These are phyloP conservation scores for Pholiota molesta DNA, from an alignment of 768 basidiomycete genomes.

Conservation along the genomic window DNA sequence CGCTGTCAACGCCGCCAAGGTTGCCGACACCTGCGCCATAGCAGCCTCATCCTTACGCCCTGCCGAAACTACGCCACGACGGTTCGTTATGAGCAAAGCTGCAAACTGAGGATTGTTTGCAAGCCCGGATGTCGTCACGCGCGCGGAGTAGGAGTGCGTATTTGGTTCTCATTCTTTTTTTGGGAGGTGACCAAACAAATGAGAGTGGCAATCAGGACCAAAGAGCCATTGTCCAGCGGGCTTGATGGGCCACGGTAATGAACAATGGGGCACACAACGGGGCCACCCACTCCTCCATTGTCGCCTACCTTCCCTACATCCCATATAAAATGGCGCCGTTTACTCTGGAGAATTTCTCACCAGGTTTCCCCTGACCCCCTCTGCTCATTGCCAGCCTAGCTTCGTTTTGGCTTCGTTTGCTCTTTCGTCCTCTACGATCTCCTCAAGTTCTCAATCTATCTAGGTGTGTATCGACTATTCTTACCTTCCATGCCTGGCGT, in stretches of 20 bases:
- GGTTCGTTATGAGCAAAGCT: too few species aligned
- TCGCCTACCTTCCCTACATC: not conserved
- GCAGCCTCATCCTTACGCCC: too few species aligned
- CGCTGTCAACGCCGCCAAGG: too few species aligned
- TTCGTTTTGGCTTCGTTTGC: too few species aligned
- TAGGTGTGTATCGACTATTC: not conserved
- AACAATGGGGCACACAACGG: not conserved
- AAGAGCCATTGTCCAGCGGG: not conserved
- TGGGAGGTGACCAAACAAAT: too few species aligned
- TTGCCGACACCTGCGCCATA: too few species aligned
- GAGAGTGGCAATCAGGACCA: not conserved
- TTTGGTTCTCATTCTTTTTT: too few species aligned
- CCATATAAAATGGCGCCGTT: not conserved
- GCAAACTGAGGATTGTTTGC: too few species aligned
- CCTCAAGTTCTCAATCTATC: not conserved
- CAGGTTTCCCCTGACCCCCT: not conserved
- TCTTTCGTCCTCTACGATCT: not conserved
- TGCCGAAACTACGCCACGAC: too few species aligned
- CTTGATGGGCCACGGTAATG: not conserved
- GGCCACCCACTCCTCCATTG: not conserved
- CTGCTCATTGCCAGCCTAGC: not conserved
- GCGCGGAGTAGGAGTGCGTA: too few species aligned
- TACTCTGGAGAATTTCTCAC: not conserved
- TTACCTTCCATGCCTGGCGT: not conserved
- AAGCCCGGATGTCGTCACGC: too few species aligned